A percentile compares a stretch with the other conserved stretches of the same genome.
Conservation (phyloP, 2,329 filamentous ascomycete genomes). For the Calcarisporium arbuscula region DNA sequence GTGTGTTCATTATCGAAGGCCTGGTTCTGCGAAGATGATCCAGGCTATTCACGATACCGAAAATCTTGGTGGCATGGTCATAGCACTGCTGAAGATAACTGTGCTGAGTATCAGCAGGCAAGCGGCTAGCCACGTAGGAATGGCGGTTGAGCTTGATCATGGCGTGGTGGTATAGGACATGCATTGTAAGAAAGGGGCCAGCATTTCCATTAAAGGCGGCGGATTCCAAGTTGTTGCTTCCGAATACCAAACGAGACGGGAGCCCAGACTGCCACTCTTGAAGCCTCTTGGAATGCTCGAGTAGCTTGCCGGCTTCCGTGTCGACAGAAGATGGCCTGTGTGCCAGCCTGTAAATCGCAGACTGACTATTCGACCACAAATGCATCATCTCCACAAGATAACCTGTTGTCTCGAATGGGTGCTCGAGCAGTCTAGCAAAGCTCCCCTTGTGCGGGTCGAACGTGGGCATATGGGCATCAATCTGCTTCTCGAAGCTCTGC, state of each 20-base stretch:
- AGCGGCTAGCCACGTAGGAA: constrained; percentile 31
- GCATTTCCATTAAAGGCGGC: constrained; percentile 46
- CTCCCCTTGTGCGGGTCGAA: constrained; percentile 45
- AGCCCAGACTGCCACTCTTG: constrained; percentile 53
- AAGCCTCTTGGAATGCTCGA: constrained; percentile 43
- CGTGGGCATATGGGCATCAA: constrained; percentile 49
- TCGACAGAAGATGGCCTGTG: constrained; percentile 20
- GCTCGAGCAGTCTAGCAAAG: constrained; percentile 14
- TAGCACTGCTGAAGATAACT: constrained; percentile 42
- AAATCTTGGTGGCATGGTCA: constrained; percentile 45
- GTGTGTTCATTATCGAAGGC: constrained; percentile 30
- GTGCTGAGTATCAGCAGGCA: constrained; percentile 32
- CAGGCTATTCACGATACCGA: constrained; percentile 39
- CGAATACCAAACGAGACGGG: constrained; percentile 49
- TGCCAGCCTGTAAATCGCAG: constrained; percentile 43
- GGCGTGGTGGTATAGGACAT: constrained; percentile 60
- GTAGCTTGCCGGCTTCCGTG: constrained; percentile 28
- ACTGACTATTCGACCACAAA: constrained; percentile 59
- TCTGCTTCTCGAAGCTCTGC: constrained; percentile 54
- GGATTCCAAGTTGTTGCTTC: constrained; percentile 48
- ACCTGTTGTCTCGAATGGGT: constrained; percentile 45
- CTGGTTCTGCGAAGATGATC: constrained; percentile 28
- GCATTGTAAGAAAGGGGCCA: constrained; percentile 56
- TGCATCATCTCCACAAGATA: constrained; percentile 57
- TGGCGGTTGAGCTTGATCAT: constrained; percentile 61